A percentile compares a stretch with the other conserved stretches of the same genome.
phyloP scores from a whole-genome alignment of 1,284 basidiomycete species.

The Microbotryomycetes sp. region DNA sequence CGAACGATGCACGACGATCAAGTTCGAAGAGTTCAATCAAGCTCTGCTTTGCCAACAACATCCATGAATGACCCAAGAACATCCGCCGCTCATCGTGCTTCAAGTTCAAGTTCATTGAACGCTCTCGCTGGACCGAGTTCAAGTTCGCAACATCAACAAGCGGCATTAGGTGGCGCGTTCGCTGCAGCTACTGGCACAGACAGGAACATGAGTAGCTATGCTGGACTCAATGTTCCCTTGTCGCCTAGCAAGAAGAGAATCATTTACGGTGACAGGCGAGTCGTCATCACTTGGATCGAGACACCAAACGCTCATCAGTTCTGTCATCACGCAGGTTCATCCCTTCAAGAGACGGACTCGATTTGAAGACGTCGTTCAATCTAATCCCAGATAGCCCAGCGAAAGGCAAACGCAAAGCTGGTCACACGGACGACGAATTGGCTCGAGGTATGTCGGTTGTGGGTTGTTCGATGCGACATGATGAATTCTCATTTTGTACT shows the following conservation, averaged over 20 bases:
- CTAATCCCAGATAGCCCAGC: constrained; percentile 45
- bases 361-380: constrained; percentile 49
- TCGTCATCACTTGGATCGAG: not conserved
- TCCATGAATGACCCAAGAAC: not conserved
- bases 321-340: constrained; percentile 46
- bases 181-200: not conserved
- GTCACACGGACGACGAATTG: constrained; percentile 43
- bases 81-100: not conserved
- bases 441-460: constrained; percentile 37
- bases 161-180: not conserved
- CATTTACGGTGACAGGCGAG: not conserved
- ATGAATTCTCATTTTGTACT: not conserved
- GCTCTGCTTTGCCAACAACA: not conserved
- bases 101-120: not conserved
- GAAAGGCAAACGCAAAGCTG: constrained; percentile 40
- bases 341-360: constrained; percentile 48
- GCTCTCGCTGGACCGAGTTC: not conserved
- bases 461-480: not conserved
- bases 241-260: not conserved
- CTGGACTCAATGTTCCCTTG: not conserved
- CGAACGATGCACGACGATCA: not conserved
- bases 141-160: too few species aligned
- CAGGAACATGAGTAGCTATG: not conserved
- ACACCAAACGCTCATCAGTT: not conserved
- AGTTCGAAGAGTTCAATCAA: not conserved